These are phyloP conservation scores for Zymoseptoria brevis DNA, from an alignment of 2,329 filamentous ascomycete species.

Conservation along the genomic window DNA sequence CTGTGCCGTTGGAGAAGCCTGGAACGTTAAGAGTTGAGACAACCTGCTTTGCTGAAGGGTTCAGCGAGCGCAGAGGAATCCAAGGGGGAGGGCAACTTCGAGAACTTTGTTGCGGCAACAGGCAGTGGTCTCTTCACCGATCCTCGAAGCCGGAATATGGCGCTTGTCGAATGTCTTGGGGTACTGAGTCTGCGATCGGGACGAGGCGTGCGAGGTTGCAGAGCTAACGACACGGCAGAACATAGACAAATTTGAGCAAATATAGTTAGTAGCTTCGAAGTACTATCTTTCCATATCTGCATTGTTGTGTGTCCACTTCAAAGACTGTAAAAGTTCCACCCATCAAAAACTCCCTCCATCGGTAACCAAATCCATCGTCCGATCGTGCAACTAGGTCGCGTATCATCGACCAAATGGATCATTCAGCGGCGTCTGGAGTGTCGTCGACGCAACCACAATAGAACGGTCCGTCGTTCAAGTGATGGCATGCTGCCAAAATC, in stretches of 20 bases:
- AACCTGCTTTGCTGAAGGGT: too few species aligned
- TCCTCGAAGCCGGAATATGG: too few species aligned
- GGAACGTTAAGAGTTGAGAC: too few species aligned
- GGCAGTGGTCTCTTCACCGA: too few species aligned
- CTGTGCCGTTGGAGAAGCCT: too few species aligned
- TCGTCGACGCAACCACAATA: neutral
- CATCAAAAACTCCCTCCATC: neutral
- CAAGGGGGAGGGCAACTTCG: too few species aligned
- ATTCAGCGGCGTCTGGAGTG: neutral
- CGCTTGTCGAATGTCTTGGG: too few species aligned
- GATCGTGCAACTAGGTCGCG: neutral
- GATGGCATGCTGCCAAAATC: neutral
- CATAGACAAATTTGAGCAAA: neutral
- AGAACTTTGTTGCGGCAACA: too few species aligned
- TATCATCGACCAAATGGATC: neutral
- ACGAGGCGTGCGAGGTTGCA: too few species aligned
- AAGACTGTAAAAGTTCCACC: neutral
- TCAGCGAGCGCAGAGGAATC: too few species aligned
- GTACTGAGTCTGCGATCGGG: too few species aligned
- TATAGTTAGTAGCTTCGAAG: neutral
- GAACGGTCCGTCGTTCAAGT: neutral
- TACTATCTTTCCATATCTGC: neutral
- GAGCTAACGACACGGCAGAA: neutral
- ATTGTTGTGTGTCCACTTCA: neutral
- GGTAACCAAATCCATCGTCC: neutral